These are phyloP conservation scores for Fibroporia radiculosa DNA, from an alignment of 768 basidiomycete genomes.

Conservation along the genomic window DNA sequence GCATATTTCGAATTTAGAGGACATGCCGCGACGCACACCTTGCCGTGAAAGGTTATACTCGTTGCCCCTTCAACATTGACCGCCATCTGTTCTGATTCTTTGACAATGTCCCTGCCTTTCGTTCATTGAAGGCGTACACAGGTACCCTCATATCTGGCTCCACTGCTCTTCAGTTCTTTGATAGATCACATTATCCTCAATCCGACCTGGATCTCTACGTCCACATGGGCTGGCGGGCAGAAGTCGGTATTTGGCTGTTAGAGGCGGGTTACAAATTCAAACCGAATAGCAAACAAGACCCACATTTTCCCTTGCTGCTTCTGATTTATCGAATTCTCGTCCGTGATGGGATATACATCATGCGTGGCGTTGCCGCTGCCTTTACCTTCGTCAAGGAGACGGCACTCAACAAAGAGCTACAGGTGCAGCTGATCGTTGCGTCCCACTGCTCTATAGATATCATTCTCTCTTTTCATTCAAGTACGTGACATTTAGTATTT, in stretches of 20 bases:
- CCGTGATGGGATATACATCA: conserved; percentile 15
- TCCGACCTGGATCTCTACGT: conserved; percentile 46
- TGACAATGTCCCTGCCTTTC: conserved; percentile 27
- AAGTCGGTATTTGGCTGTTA: conserved; percentile 30
- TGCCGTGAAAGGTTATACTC: conserved; percentile 15
- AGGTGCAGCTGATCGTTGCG: conserved; percentile 36
- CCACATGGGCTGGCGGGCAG: neutral
- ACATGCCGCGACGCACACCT: no score
- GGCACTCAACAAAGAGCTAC: conserved; percentile 5
- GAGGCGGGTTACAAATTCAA: conserved; percentile 24
- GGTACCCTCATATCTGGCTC: conserved; percentile 45
- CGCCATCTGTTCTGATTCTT: conserved; percentile 28
- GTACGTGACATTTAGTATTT: conserved; percentile 38
- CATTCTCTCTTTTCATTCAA: conserved; percentile 39
- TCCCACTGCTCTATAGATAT: conserved; percentile 23
- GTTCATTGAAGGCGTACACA: conserved; percentile 32
- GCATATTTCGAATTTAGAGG: no score
- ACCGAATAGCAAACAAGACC: conserved; percentile 15
- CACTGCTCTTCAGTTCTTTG: conserved; percentile 44
- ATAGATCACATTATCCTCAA: conserved; percentile 31
- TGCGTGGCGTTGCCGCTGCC: conserved; percentile 22
- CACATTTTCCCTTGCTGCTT: conserved; percentile 13
- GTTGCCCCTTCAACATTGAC: conserved; percentile 27
- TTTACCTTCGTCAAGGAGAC: conserved; percentile 24
- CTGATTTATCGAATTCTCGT: neutral